Percentiles rank a stretch among this genome's conserved stretches.
These are phyloP conservation scores for Panaeolus cyanescens DNA, from an alignment of 768 basidiomycete genomes.

Conservation along the genomic window DNA sequence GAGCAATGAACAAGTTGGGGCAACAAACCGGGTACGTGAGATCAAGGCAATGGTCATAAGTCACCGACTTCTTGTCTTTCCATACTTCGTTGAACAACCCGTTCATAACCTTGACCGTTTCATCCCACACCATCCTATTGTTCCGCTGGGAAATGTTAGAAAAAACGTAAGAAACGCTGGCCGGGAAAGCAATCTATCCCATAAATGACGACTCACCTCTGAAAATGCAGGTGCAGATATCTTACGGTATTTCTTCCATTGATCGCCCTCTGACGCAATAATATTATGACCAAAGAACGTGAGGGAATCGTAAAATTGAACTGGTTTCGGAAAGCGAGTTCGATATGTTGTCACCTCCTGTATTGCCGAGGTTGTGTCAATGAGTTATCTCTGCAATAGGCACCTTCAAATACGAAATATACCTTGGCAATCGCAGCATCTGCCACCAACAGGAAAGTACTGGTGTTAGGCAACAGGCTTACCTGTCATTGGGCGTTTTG, in stretches of 20 bases:
- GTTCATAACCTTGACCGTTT: conserved; percentile 36
- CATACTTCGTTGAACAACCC: conserved; percentile 48
- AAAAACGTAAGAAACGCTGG: background rate
- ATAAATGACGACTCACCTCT: conserved; percentile 8
- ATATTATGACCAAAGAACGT: conserved; percentile 13
- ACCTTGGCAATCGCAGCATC: conserved; percentile 46
- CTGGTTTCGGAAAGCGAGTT: conserved; percentile 9
- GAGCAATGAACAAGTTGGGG: background rate
- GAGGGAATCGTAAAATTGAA: conserved; percentile 11
- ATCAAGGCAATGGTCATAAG: conserved; percentile 45
- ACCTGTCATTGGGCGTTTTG: conserved; percentile 18
- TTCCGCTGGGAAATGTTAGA: conserved; percentile 29
- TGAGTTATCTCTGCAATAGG: too few relatives aligned
- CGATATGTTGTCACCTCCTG: conserved; percentile 8
- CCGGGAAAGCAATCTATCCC: background rate
- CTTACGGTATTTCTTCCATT: conserved; percentile 19
- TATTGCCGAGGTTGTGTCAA: background rate
- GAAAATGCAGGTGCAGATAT: conserved; percentile 16
- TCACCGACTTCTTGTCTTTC: conserved; percentile 36
- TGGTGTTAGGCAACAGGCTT: conserved; percentile 22
- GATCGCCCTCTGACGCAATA: conserved; percentile 13
- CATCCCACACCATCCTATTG: conserved; percentile 49
- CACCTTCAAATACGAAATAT: background rate
- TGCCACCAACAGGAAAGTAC: conserved; percentile 29
- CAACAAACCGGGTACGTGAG: conserved; percentile 49